Evolutionary conservation across 768 basidiomycete genomes (phyloP).

Genomic region (Pleurotus sapidus): DNA sequence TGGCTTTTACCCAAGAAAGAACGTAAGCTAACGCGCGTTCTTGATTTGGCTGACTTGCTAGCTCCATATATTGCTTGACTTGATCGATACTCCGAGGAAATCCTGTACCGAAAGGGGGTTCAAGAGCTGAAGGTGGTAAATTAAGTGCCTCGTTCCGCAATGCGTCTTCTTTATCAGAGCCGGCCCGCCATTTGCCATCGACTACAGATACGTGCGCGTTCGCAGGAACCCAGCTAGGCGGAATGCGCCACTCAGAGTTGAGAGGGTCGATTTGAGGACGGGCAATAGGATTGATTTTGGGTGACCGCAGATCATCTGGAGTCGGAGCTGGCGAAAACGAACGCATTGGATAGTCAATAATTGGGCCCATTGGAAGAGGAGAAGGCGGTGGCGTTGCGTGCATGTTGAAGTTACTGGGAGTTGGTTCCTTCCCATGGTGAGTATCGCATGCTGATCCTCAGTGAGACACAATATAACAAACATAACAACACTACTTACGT

Average conservation of each 20-base stretch:
- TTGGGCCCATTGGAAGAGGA: too few relatives aligned
- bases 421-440: too few relatives aligned
- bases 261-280: not conserved
- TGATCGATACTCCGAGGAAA: not conserved
- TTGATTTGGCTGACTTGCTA: not conserved
- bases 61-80: not conserved
- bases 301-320: too few relatives aligned
- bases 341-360: too few relatives aligned
- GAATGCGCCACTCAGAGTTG: not conserved
- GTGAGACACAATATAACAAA: too few relatives aligned
- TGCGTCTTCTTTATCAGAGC: not conserved
- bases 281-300: not conserved
- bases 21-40: not conserved
- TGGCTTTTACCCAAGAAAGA: not conserved
- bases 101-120: not conserved
- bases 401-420: too few relatives aligned
- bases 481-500: too few relatives aligned
- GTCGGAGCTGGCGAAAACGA: too few relatives aligned
- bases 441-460: too few relatives aligned
- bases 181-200: not conserved
- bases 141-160: not conserved
- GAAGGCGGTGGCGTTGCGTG: too few relatives aligned
- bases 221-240: not conserved
- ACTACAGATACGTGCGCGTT: not conserved
- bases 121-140: not conserved